A percentile compares a stretch with the other conserved stretches of the same genome.
These are phyloP conservation scores for Prunella vulgaris DNA, from an alignment of 257 asterid species.

Conservation along the genomic window DNA sequence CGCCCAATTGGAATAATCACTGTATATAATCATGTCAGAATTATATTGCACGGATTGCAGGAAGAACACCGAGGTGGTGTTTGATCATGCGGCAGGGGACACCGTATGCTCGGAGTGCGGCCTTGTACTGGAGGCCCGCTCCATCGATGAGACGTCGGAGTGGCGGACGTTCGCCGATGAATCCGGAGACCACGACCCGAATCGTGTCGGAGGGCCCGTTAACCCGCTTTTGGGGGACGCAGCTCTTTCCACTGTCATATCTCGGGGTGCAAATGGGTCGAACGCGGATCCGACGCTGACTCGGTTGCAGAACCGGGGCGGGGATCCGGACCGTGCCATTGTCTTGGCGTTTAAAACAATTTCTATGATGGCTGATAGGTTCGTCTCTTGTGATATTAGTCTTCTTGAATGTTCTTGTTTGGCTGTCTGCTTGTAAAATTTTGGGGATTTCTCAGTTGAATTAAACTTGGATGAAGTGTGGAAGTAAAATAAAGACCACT, in stretches of 20 bases:
- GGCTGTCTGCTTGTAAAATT: neutral
- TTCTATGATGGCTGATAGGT: constrained; percentile 96
- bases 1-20: neutral
- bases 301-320: constrained; percentile 85
- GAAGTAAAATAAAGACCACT: neutral
- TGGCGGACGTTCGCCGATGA: constrained; percentile 94
- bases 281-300: constrained; percentile 57
- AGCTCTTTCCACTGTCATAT: constrained; percentile 69
- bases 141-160: constrained; percentile 90
- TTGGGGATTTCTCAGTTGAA: neutral
- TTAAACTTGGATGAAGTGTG: neutral
- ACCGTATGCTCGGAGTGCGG: constrained; percentile 99
- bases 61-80: constrained; percentile 84
- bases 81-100: constrained; percentile 91
- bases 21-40: constrained; percentile 51
- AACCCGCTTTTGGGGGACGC: constrained; percentile 80
- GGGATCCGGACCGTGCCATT: constrained; percentile 87
- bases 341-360: constrained; percentile 74
- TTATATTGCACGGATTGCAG: constrained; percentile 82
- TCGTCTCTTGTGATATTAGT: constrained; percentile 10
- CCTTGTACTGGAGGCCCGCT: constrained; percentile 77
- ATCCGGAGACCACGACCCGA: constrained; percentile 88
- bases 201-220: constrained; percentile 90
- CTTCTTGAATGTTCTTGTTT: neutral
- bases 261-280: constrained; percentile 55